phyloP scores from a whole-genome alignment of 345 rosid species.

The Cardamine chenopodiifolia region DNA sequence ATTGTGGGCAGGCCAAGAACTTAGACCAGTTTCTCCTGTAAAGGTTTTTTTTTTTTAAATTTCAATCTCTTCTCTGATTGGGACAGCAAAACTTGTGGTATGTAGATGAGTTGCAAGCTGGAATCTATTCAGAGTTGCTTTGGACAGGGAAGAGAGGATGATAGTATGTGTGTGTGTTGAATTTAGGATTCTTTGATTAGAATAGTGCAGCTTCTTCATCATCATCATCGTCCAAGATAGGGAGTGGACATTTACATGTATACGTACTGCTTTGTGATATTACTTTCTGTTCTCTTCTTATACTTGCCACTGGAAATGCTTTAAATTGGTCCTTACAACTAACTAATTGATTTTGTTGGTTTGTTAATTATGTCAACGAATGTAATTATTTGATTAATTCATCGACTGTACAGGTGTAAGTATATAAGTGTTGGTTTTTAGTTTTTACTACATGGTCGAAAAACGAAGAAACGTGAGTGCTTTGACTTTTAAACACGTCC shows the following conservation, averaged over 20 bases:
- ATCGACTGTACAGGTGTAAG: background rate
- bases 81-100: slow-evolving; percentile 23
- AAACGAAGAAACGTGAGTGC: no score
- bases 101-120: slow-evolving; percentile 34
- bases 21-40: slow-evolving; percentile 33
- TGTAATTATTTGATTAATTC: background rate
- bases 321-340: background rate
- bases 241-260: slow-evolving; percentile 29
- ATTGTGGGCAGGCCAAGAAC: slow-evolving; percentile 27
- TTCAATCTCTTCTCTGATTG: slow-evolving; percentile 11
- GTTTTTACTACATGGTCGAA: no score
- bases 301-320: background rate
- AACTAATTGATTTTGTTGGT: background rate
- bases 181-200: slow-evolving; percentile 31
- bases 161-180: slow-evolving; percentile 27
- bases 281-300: slow-evolving; percentile 11
- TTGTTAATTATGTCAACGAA: background rate
- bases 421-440: no score
- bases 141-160: slow-evolving; percentile 28
- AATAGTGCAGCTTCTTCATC: slow-evolving; percentile 17
- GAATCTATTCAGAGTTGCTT: slow-evolving; percentile 5
- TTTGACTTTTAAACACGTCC: slow-evolving; percentile 28
- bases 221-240: slow-evolving; percentile 19
- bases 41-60: background rate
- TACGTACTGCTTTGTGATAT: slow-evolving; percentile 33